phyloP scores from a whole-genome alignment of 2,329 filamentous ascomycete species.

The Pseudovirgaria hyperparasitica region DNA sequence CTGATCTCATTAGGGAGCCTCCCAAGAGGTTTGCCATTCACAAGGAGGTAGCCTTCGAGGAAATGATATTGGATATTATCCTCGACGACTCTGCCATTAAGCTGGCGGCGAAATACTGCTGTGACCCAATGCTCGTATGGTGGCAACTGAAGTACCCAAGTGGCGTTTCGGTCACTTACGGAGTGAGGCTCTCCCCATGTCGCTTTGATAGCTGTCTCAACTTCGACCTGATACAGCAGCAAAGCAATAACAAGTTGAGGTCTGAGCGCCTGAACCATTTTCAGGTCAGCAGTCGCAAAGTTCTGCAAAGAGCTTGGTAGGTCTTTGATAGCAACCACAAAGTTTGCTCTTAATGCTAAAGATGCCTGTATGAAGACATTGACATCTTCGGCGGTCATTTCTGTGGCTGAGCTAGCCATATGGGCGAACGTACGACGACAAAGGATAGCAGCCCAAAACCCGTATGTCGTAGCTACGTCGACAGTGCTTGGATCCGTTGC shows the following conservation, averaged over 20 bases:
- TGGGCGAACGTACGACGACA: slow-evolving; percentile 35
- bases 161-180: slow-evolving; percentile 6
- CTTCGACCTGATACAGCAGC: slow-evolving; percentile 8
- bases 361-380: slow-evolving; percentile 21
- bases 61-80: slow-evolving; percentile 27
- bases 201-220: slow-evolving; percentile 20
- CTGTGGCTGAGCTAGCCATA: slow-evolving; percentile 7
- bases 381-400: slow-evolving; percentile 8
- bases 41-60: slow-evolving; percentile 30
- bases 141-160: slow-evolving; percentile 12
- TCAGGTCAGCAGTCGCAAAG: slow-evolving; percentile 32
- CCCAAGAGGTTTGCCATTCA: slow-evolving; percentile 32
- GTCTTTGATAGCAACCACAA: slow-evolving; percentile 19
- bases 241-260: slow-evolving; percentile 18
- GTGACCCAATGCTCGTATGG: slow-evolving; percentile 18
- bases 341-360: slow-evolving; percentile 31
- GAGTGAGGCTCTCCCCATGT: slow-evolving; percentile 25
- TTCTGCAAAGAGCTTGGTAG: slow-evolving; percentile 18
- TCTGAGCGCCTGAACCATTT: slow-evolving; percentile 27
- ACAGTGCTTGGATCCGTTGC: slow-evolving; percentile 24
- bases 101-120: slow-evolving; percentile 13
- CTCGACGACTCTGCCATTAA: slow-evolving; percentile 8
- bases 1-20: slow-evolving; percentile 39
- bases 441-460: slow-evolving; percentile 40
- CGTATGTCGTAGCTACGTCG: slow-evolving; percentile 29